Percentiles rank a stretch among this genome's conserved stretches.
Conservation (phyloP, 495 filamentous ascomycete genomes). For the Venustampulla echinocandica region DNA sequence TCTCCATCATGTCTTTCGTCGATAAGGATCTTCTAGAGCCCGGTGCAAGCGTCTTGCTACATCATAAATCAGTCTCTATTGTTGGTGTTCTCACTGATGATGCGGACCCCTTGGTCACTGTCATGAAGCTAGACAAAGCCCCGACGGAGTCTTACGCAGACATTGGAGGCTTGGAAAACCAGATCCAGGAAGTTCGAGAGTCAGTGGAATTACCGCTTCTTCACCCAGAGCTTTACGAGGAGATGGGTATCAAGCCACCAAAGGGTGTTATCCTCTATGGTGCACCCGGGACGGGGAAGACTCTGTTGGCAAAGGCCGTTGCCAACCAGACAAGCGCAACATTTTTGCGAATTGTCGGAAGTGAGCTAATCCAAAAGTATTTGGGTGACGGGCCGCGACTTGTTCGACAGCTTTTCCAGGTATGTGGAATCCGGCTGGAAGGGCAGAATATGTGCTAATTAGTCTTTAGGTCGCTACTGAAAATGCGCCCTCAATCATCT, state of each 20-base stretch:
- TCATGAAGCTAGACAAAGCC: conserved; percentile 99
- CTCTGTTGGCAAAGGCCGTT: conserved; percentile 91
- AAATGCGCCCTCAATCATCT: conserved; percentile 94
- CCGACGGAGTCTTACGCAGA: conserved; percentile 98
- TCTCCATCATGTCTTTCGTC: conserved; percentile 99
- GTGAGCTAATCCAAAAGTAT: conserved; percentile 98
- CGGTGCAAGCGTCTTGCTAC: conserved; percentile 87
- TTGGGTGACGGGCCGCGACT: conserved; percentile 91
- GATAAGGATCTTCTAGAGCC: conserved; percentile 98
- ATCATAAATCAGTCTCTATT: conserved; percentile 97
- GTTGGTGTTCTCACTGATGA: conserved; percentile 97
- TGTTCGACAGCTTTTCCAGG: conserved; percentile 94
- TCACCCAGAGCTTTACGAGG: conserved; percentile 96
- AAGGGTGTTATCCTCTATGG: conserved; percentile 99
- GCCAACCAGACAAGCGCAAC: conserved; percentile 98
- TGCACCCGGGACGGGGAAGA: conserved; percentile 95
- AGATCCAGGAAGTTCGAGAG: conserved; percentile 97
- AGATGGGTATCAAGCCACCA: conserved; percentile 99
- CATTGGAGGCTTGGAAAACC: conserved; percentile 88
- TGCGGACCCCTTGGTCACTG: conserved; percentile 88
- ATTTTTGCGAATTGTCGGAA: conserved; percentile 95
- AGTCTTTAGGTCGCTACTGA: conserved; percentile 69
- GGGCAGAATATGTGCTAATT: not conserved
- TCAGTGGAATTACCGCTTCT: conserved; percentile 93
- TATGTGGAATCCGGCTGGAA: conserved; percentile 21